Evolutionary conservation across 306 rosid genomes (phyloP).

Genomic region (Trichosanthes cucumerina): DNA sequence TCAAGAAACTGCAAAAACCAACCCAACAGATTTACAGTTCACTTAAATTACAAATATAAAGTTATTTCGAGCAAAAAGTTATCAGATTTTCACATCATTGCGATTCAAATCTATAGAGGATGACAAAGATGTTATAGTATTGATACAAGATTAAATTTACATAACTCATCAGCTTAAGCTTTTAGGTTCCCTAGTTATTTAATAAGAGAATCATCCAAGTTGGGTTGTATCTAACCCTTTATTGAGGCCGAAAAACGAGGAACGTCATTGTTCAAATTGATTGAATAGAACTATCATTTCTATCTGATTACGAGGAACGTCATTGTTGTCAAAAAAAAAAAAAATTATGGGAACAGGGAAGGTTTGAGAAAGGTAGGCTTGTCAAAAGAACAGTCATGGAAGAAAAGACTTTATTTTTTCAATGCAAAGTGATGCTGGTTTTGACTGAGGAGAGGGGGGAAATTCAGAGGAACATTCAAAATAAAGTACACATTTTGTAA

Average conservation of each 20-base stretch:
- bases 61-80: neutral
- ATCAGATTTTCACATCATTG: neutral
- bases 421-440: neutral
- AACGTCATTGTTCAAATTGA: neutral
- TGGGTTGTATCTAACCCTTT: neutral
- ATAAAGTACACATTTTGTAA: neutral
- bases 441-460: neutral
- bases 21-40: neutral
- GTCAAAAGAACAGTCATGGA: slow-evolving; percentile 8
- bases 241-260: neutral
- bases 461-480: neutral
- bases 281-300: neutral
- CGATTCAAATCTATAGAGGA: neutral
- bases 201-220: no score
- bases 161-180: neutral
- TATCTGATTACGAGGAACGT: neutral
- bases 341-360: neutral
- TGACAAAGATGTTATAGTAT: neutral
- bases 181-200: no score
- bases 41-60: neutral
- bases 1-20: slow-evolving; percentile 30
- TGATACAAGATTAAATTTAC: neutral
- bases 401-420: neutral
- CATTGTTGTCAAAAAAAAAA: neutral
- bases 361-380: neutral